phyloP scores from a whole-genome alignment of 768 basidiomycete genomes.

The Exidia glandulosa region DNA sequence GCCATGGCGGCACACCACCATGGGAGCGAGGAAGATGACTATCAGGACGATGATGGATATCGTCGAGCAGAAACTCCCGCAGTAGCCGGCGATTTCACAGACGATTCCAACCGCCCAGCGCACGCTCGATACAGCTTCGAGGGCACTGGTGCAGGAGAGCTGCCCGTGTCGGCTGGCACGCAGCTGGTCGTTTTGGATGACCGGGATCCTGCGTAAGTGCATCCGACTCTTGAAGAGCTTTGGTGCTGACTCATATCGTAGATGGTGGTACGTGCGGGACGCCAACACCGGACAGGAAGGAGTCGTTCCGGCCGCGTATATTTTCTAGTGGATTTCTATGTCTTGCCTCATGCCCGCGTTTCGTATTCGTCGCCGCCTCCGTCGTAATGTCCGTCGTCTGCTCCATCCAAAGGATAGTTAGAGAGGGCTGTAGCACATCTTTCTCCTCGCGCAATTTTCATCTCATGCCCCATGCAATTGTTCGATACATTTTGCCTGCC shows the following conservation, averaged over 20 bases:
- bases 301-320: slow-evolving; percentile 84
- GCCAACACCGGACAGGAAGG: slow-evolving; percentile 71
- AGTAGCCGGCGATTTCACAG: slow-evolving; percentile 38
- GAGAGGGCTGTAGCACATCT: background rate
- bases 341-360: background rate
- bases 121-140: slow-evolving; percentile 80
- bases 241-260: slow-evolving; percentile 17
- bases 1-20: slow-evolving; percentile 28
- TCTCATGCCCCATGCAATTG: background rate
- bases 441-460: background rate
- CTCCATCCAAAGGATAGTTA: background rate
- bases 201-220: slow-evolving; percentile 62
- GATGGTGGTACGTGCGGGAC: slow-evolving; percentile 94
- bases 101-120: slow-evolving; percentile 54
- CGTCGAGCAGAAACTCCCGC: slow-evolving; percentile 73
- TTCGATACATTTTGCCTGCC: background rate
- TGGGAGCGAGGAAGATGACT: slow-evolving; percentile 35
- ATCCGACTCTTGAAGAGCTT: background rate
- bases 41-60: slow-evolving; percentile 65
- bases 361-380: too few species aligned
- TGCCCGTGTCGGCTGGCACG: slow-evolving; percentile 54
- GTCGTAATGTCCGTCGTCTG: background rate
- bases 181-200: slow-evolving; percentile 74
- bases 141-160: slow-evolving; percentile 66
- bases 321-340: slow-evolving; percentile 41